Evolutionary conservation across 495 filamentous ascomycete genomes (phyloP).

Genomic region (Aspergillus nidulans): DNA sequence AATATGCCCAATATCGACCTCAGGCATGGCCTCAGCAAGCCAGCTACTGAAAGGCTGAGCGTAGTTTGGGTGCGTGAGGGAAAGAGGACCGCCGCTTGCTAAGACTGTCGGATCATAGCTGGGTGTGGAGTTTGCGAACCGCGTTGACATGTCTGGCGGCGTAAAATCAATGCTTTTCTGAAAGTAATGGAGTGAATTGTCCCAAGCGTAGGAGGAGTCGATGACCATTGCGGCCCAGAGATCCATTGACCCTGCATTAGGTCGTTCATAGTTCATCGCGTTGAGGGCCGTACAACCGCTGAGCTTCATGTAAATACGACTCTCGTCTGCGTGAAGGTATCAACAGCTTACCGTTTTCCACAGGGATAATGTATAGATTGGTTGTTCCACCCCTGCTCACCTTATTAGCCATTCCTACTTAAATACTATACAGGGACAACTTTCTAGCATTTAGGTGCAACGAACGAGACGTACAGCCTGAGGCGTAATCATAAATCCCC

Average conservation of each 20-base stretch:
- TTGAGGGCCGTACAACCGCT: not conserved
- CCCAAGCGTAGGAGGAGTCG: slow-evolving; percentile 50
- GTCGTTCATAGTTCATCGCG: not conserved
- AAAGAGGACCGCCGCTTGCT: slow-evolving; percentile 37
- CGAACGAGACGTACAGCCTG: not conserved
- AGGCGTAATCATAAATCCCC: not conserved
- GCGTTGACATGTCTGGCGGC: slow-evolving; percentile 34
- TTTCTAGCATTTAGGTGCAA: too few species aligned
- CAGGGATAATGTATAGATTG: slow-evolving; percentile 8
- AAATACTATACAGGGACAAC: too few species aligned
- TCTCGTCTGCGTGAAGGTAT: not conserved
- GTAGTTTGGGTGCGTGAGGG: slow-evolving; percentile 49
- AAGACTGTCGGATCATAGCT: slow-evolving; percentile 36
- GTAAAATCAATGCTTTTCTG: slow-evolving; percentile 50
- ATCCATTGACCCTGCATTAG: slow-evolving; percentile 35
- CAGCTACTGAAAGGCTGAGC: slow-evolving; percentile 39
- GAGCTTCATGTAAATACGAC: too few species aligned
- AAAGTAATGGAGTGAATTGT: slow-evolving; percentile 50
- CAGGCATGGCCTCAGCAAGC: slow-evolving; percentile 26
- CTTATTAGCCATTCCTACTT: too few species aligned
- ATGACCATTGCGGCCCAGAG: slow-evolving; percentile 54
- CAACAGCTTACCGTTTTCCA: slow-evolving; percentile 21
- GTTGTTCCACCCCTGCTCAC: not conserved
- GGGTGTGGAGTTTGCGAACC: slow-evolving; percentile 40
- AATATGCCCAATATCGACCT: slow-evolving; percentile 33